A percentile compares a stretch with the other conserved stretches of the same genome.
Evolutionary conservation across 306 rosid genomes (phyloP).

Genomic region (Acmispon strigosus): DNA sequence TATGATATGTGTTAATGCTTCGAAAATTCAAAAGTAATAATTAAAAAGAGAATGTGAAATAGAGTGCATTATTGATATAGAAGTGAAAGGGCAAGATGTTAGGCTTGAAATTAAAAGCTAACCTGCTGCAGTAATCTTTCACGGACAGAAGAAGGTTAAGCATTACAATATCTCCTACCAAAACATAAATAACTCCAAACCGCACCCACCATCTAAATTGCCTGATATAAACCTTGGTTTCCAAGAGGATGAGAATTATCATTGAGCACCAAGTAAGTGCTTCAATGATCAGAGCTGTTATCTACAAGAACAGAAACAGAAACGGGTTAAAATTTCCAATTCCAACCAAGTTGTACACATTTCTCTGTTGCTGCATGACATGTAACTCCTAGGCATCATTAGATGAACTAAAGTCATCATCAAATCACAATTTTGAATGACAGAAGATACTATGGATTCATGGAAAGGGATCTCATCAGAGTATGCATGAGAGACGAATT

Average conservation of each 20-base stretch:
- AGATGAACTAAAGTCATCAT: constrained; percentile 5
- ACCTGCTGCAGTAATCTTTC: constrained; percentile 54
- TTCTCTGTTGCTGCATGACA: not conserved
- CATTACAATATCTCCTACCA: constrained; percentile 69
- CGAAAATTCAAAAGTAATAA: not conserved
- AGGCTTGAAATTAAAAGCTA: constrained; percentile 14
- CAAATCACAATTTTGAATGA: not conserved
- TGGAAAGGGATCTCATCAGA: not conserved
- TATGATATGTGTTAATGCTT: not conserved
- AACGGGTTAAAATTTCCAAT: not conserved
- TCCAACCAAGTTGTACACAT: not conserved
- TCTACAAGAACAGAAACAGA: constrained; percentile 29
- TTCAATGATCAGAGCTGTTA: constrained; percentile 39
- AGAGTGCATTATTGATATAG: not conserved
- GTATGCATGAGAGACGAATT: not conserved
- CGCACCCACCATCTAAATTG: constrained; percentile 78
- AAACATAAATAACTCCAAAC: constrained; percentile 69
- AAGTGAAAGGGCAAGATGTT: not conserved
- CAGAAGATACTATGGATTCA: not conserved
- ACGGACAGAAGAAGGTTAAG: constrained; percentile 57
- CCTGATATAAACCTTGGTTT: constrained; percentile 54
- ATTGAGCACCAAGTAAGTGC: constrained; percentile 64
- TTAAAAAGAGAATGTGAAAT: not conserved
- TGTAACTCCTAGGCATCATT: not conserved
- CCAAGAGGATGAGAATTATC: constrained; percentile 53